These are phyloP conservation scores for Vigna angularis DNA, from an alignment of 306 rosid genomes.

Conservation along the genomic window DNA sequence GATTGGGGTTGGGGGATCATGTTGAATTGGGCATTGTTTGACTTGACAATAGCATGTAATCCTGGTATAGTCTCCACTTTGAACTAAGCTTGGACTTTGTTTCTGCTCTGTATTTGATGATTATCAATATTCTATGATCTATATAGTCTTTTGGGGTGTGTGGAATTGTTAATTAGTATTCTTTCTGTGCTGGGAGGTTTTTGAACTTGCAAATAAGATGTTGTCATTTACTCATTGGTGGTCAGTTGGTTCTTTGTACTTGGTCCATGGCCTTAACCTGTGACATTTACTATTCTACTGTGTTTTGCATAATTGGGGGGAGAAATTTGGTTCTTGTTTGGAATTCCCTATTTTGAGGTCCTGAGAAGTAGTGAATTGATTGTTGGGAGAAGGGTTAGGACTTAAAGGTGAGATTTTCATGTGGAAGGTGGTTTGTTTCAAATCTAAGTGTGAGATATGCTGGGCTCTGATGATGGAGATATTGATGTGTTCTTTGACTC, in stretches of 20 bases:
- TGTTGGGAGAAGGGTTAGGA: conserved; percentile 39
- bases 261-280: conserved; percentile 44
- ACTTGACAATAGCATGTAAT: conserved; percentile 42
- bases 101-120: conserved; percentile 46
- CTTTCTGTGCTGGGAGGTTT: conserved; percentile 45
- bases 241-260: conserved; percentile 59
- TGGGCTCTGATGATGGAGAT: conserved; percentile 57
- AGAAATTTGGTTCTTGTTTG: conserved; percentile 56
- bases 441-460: conserved; percentile 61
- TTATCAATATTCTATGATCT: conserved; percentile 47
- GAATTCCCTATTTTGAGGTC: conserved; percentile 48
- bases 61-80: conserved; percentile 51
- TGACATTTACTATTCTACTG: conserved; percentile 41
- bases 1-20: conserved; percentile 57
- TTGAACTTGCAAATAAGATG: conserved; percentile 48
- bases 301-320: conserved; percentile 52
- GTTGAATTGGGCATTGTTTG: conserved; percentile 62
- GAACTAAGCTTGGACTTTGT: conserved; percentile 54
- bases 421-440: conserved; percentile 49
- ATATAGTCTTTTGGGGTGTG: conserved; percentile 37
- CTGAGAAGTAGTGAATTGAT: conserved; percentile 34
- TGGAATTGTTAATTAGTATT: conserved; percentile 39
- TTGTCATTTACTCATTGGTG: conserved; percentile 46
- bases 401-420: conserved; percentile 52
- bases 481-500: conserved; percentile 72